Base-by-base conservation (phyloP, 306 rosid genomes). In the Crataegus laevigata region DNA sequence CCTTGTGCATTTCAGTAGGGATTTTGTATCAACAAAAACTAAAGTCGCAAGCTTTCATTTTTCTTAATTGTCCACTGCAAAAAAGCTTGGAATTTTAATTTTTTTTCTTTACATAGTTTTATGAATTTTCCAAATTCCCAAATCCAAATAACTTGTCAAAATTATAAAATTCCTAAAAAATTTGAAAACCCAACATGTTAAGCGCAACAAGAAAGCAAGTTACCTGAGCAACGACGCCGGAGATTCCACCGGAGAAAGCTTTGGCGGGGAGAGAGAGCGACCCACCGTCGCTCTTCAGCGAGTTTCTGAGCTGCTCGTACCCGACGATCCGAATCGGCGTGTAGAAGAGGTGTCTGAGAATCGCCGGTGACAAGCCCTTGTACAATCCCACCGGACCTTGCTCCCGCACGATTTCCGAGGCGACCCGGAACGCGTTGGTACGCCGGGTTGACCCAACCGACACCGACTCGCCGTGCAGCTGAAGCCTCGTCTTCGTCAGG, bases 221-320 rank as follows among this genome's bases (percentile, higher is more conserved):
- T 82, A 89, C 97, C 97, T 91, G 98, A 75, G 96, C 96, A 69
- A 91, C 30, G 13, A 85, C 66, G 59, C 96, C 98, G 50, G 96
- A 87, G 74, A 85, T 66, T 69, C 97, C 97, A 67, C 96, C 98
- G 47, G 79, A 79, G 66, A 85, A 36, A 51, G 98, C 96, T 82
- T 88, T 91, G 45, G 76, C 26, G 24, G 80, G 62, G 29, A 91
- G 84, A 76, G 93, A 81, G 72, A 84, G 80, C 3, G 91, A 80
- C 19, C 75, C 87, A 69, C 62, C 78, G 43, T 87, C 89, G 55
- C 69, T 74, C 42, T 69, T 62, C 72, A 82, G 25, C 59, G 76
- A 74, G 69, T 58, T 78, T 83, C 94, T 83, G 15, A 94, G 82
- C 29, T 85, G 84, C 81, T 94, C 94, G 67, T 94, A 94, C 51